phyloP scores from a whole-genome alignment of 1,139 yeast genomes.

The Hansenula sp. region DNA sequence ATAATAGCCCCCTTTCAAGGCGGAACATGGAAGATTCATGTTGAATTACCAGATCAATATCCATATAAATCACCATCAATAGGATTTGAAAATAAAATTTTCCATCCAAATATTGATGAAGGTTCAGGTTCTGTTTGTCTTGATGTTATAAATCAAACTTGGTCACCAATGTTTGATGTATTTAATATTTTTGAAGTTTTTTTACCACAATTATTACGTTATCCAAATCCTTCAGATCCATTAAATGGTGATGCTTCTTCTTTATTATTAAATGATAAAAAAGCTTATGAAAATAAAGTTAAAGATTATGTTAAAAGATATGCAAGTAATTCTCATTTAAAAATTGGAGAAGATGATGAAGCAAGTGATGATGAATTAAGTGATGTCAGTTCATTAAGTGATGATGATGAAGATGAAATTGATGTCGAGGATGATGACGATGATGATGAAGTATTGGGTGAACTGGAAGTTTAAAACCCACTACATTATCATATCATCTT shows the following conservation, averaged over 20 bases:
- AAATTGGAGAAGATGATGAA: conserved; percentile 31
- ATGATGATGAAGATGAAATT: conserved; percentile 34
- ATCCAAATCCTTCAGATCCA: conserved; percentile 95
- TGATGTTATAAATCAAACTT: conserved; percentile 94
- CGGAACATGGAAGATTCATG: conserved; percentile 89
- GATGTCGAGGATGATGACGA: conserved; percentile 9
- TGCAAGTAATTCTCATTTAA: conserved; percentile 54
- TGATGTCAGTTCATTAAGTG: conserved; percentile 38
- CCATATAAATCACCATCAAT: conserved; percentile 96
- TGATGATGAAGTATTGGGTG: conserved; percentile 9
- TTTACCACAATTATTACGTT: conserved; percentile 84
- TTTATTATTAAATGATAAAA: conserved; percentile 67
- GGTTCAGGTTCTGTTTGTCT: conserved; percentile 90
- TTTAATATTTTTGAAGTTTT: conserved; percentile 89
- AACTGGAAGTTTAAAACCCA: conserved; percentile 7
- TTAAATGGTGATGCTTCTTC: conserved; percentile 89
- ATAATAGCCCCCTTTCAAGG: conserved; percentile 72
- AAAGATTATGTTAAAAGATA: conserved; percentile 68
- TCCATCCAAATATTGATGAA: conserved; percentile 92
- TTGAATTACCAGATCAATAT: conserved; percentile 91
- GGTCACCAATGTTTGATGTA: conserved; percentile 97
- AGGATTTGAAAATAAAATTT: conserved; percentile 87
- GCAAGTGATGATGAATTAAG: conserved; percentile 37
- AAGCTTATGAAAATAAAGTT: conserved; percentile 65
- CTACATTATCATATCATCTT: background rate